Percentiles rank a stretch among this genome's conserved stretches.
These are phyloP conservation scores for Tricholoma sp. DNA, from an alignment of 768 basidiomycete genomes.

Conservation along the genomic window DNA sequence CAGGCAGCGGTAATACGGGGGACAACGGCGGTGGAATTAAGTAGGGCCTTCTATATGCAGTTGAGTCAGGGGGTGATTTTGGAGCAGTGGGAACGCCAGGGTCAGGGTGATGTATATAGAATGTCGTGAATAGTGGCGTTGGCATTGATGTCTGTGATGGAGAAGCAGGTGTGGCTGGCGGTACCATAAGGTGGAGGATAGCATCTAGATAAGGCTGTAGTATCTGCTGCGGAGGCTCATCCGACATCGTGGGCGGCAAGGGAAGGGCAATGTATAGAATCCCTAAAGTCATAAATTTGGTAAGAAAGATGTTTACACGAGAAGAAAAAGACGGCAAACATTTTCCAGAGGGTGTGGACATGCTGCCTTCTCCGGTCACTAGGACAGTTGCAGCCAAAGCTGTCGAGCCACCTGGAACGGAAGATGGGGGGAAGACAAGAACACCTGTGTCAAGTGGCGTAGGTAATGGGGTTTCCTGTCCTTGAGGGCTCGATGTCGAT, in stretches of 20 bases:
- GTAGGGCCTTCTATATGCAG: slow-evolving; percentile 3
- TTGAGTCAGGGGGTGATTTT: background rate
- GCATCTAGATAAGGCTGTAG: slow-evolving; percentile 56
- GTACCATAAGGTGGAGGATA: slow-evolving; percentile 28
- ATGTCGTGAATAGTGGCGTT: slow-evolving; percentile 46
- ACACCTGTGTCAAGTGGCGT: slow-evolving; percentile 56
- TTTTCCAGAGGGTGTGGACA: slow-evolving; percentile 70
- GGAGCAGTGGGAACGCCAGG: background rate
- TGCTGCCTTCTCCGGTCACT: slow-evolving; percentile 65
- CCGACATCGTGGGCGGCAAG: slow-evolving; percentile 18
- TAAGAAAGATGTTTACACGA: background rate
- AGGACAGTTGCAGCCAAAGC: slow-evolving; percentile 55
- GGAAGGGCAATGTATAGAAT: slow-evolving; percentile 57
- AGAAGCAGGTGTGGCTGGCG: background rate
- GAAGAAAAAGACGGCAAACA: slow-evolving; percentile 39
- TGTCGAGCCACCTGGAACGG: slow-evolving; percentile 44
- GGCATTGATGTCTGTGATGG: slow-evolving; percentile 17
- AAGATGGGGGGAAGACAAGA: slow-evolving; percentile 70
- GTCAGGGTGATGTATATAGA: slow-evolving; percentile 45
- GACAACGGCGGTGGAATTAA: slow-evolving; percentile 26
- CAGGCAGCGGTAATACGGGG: slow-evolving; percentile 36
- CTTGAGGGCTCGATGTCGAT: slow-evolving; percentile 14
- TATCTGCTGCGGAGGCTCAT: slow-evolving; percentile 32
- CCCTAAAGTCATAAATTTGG: slow-evolving; percentile 34
- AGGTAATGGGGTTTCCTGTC: slow-evolving; percentile 2